phyloP scores from a whole-genome alignment of 192 early-diverging fungal genomes.

The Entomortierella parvispora region DNA sequence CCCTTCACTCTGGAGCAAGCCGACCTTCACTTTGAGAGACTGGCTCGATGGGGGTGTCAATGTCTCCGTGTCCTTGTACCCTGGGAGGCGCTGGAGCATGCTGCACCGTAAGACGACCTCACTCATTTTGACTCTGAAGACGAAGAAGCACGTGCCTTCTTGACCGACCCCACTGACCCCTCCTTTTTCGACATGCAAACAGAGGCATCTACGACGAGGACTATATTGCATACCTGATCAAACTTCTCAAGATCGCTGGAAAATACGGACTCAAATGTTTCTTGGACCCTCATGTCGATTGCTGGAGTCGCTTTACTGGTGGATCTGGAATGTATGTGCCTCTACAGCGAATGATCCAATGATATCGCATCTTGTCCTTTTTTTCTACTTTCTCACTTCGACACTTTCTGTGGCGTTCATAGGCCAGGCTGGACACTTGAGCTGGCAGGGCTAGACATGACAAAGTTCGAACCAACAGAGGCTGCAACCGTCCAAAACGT shows the following conservation, averaged over 20 bases:
- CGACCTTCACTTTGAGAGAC: conserved; percentile 72
- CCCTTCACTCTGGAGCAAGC: conserved; percentile 77
- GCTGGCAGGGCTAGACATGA: conserved; percentile 59
- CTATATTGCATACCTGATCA: conserved; percentile 63
- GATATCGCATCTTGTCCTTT: not conserved
- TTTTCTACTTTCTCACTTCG: not conserved
- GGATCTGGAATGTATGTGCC: conserved; percentile 46
- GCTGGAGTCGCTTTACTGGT: conserved; percentile 51
- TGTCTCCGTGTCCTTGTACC: conserved; percentile 74
- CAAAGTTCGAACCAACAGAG: conserved; percentile 47
- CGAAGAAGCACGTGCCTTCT: not conserved
- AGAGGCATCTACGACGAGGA: conserved; percentile 67
- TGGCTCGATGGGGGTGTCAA: conserved; percentile 77
- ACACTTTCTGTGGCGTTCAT: not conserved
- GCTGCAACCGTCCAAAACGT: conserved; percentile 63
- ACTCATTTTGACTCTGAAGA: not conserved
- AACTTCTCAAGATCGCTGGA: conserved; percentile 55
- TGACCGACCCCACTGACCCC: no score
- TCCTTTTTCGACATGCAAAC: not conserved
- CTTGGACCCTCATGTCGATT: conserved; percentile 69
- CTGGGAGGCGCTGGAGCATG: conserved; percentile 80
- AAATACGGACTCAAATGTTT: conserved; percentile 58
- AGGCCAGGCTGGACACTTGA: conserved; percentile 66
- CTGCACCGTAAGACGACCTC: conserved; percentile 57
- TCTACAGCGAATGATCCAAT: not conserved